phyloP scores from a whole-genome alignment of 441 rosid species.

The Bocquillonia castaneifolia region DNA sequence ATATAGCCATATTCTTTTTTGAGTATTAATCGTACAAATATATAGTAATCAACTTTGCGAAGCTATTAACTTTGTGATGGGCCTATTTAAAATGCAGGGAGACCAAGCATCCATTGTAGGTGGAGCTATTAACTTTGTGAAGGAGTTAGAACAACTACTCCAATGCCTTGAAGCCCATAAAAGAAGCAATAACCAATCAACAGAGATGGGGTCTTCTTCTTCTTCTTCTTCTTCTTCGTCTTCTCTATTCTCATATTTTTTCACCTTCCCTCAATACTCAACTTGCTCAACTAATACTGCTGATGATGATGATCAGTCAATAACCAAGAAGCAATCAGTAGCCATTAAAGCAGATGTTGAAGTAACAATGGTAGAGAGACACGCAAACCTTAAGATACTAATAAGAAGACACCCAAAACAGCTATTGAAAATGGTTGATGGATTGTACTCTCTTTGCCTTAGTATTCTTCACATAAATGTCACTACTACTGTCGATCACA shows the following conservation, averaged over 20 bases:
- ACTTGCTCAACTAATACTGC: constrained; percentile 12
- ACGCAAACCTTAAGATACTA: constrained; percentile 49
- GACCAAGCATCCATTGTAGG: constrained; percentile 71
- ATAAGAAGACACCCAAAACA: constrained; percentile 42
- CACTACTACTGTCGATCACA: constrained; percentile 36
- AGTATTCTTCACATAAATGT: constrained; percentile 47
- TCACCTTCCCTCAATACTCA: constrained; percentile 51
- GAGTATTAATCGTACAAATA: too few species aligned
- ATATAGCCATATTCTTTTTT: background rate
- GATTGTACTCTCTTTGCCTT: constrained; percentile 40
- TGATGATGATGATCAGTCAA: background rate
- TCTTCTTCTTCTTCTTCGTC: constrained; percentile 10
- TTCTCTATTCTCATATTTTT: constrained; percentile 39
- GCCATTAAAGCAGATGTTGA: constrained; percentile 42
- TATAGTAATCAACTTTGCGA: too few species aligned
- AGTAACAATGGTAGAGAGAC: constrained; percentile 47
- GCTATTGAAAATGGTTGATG: constrained; percentile 42
- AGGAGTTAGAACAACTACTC: constrained; percentile 49
- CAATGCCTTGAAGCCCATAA: constrained; percentile 41
- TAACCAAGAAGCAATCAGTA: constrained; percentile 14
- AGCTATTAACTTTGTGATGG: too few species aligned
- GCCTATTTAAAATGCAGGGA: constrained; percentile 37
- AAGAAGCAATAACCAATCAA: constrained; percentile 13
- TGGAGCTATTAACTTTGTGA: constrained; percentile 58
- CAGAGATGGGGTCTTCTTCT: constrained; percentile 1